phyloP scores from a whole-genome alignment of 2,329 filamentous ascomycete species.

The Chaetomiaceae sp. region DNA sequence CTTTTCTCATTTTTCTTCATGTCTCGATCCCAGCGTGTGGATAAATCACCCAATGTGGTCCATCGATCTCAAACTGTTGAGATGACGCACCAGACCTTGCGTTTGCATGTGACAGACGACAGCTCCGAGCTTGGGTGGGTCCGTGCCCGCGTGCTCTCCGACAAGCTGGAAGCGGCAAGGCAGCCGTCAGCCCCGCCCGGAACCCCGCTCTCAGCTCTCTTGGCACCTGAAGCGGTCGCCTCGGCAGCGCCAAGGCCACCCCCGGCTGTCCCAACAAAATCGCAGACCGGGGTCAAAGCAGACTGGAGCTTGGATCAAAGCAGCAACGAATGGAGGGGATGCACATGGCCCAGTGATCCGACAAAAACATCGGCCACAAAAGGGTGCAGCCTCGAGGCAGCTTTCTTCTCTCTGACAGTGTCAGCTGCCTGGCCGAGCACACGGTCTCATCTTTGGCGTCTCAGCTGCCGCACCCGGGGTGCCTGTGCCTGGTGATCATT shows the following conservation, averaged over 20 bases:
- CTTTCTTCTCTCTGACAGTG: neutral
- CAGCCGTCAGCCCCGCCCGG: constrained; percentile 2
- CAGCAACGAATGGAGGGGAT: constrained; percentile 20
- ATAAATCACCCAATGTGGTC: no score
- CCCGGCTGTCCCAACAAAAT: constrained; percentile 19
- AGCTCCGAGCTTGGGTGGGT: neutral
- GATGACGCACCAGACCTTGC: no score
- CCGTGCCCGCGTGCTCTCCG: no score
- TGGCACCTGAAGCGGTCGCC: neutral
- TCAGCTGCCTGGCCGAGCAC: neutral
- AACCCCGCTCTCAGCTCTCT: neutral
- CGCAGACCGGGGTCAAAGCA: neutral
- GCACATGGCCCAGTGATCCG: constrained; percentile 21
- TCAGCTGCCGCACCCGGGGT: neutral
- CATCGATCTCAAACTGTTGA: no score
- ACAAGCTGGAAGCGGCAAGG: no score
- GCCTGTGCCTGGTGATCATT: constrained; percentile 8
- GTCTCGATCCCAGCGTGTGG: no score
- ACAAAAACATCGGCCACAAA: no score
- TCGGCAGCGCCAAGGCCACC: constrained; percentile 10
- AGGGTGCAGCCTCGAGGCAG: neutral
- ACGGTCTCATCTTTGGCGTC: neutral
- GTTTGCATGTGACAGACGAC: constrained; percentile 3
- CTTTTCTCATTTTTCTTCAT: no score
- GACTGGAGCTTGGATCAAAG: neutral